phyloP scores from a whole-genome alignment of 139 green algal genomes.

The Tetradesmus obliquus region DNA sequence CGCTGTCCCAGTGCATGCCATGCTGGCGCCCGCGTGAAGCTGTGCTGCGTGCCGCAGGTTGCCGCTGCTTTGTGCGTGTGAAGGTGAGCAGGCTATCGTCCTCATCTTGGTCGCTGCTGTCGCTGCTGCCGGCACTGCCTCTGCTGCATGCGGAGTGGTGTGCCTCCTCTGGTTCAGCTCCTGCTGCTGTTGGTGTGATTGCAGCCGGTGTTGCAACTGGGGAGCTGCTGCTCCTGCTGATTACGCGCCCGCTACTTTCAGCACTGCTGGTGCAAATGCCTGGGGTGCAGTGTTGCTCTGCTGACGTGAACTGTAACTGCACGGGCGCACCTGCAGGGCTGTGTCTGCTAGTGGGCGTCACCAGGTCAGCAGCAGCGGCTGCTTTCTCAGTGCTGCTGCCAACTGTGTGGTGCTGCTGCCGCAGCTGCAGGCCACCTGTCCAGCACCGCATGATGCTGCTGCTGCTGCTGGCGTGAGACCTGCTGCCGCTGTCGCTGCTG shows the following conservation, averaged over 20 bases:
- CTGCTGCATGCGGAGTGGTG: not conserved
- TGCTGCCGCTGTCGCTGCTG: not conserved
- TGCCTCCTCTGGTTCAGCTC: not conserved
- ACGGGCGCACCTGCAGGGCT: too few species aligned
- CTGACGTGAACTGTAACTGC: slow-evolving; percentile 7
- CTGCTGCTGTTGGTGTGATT: not conserved
- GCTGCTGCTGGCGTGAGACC: not conserved
- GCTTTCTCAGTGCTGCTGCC: not conserved
- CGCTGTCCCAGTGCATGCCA: not conserved
- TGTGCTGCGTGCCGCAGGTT: not conserved
- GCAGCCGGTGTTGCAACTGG: not conserved
- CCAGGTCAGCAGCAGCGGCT: not conserved
- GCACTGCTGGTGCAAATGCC: slow-evolving; percentile 2
- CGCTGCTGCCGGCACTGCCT: not conserved
- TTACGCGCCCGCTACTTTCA: not conserved
- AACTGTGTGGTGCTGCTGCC: not conserved
- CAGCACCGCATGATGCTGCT: not conserved
- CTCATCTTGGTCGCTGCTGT: not conserved
- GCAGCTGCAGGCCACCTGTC: not conserved
- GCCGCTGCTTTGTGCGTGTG: not conserved
- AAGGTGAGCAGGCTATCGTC: not conserved
- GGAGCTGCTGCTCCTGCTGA: not conserved
- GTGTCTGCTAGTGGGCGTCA: not conserved
- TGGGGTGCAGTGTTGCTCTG: too few species aligned
- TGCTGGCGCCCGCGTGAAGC: not conserved